Base-by-base conservation (phyloP, 768 basidiomycete species). In the Cyclocybe cylindracea region DNA sequence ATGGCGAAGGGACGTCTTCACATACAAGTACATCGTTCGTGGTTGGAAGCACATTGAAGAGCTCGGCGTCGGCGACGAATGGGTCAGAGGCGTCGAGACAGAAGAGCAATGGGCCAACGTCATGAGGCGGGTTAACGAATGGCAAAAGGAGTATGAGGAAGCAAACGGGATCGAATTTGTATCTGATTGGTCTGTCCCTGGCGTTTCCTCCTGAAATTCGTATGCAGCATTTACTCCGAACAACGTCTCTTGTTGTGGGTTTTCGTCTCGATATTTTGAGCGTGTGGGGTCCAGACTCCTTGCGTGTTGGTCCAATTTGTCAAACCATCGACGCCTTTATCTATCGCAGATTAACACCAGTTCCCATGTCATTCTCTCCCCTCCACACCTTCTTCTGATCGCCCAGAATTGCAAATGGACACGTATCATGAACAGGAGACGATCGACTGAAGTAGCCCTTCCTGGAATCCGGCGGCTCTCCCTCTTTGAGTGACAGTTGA, bases 121-220 rank as follows among this genome's bases (percentile, higher is more conserved):
- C 49, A 78, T 83, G 78, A 39, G 54, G 32, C 66, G 78, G 43
- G 59, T 83, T 24, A 72, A 76, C 37, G 67, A 61, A 46, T 81
- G 81, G 80, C 76, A 82, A 58, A 58, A 68, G 44, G 68, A 77
- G n/a, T 84, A 83, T 78, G 81, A 83, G 56, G 62, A 57, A n/a
- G 59, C 62, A 11, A 60, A 69, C 13, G 62, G 53, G n/a, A 52
- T 67, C 8, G 51, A 39, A 8, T 64, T 34, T 55, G 2, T 60
- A 62, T 34, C 50, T 65, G 42, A 52, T 44, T 37, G 55, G 54
- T 18, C 63, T 44, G 48, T 14, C 7, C 11, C n/a, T 38, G 29
- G 38, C 11, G 43, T 16, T 35, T 39, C 35, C 33, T 33, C 13
- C 33, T 24, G 29, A 10, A 31, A 19, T 8, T 29, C 43, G 14